A percentile compares a stretch with the other conserved stretches of the same genome.
phyloP scores from a whole-genome alignment of 495 filamentous ascomycete genomes.

The Aspergillus heteromorphus region DNA sequence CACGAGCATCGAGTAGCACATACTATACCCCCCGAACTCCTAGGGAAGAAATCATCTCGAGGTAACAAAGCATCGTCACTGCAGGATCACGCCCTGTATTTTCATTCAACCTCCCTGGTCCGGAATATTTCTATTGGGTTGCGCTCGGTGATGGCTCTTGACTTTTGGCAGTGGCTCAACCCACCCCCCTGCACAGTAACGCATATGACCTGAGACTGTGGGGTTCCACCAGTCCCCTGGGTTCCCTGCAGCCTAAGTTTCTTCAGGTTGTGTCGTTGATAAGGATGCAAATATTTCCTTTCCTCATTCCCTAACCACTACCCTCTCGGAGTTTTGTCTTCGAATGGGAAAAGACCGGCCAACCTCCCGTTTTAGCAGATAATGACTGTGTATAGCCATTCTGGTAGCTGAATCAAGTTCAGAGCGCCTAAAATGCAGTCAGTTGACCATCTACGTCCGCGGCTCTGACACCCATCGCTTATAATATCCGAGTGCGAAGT shows the following conservation, averaged over 20 bases:
- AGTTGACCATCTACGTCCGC: not conserved
- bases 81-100: not conserved
- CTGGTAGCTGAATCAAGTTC: not conserved
- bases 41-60: conserved; percentile 13
- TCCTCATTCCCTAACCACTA: not conserved
- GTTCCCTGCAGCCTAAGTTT: not conserved
- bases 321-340: not conserved
- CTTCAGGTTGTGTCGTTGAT: not conserved
- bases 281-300: not conserved
- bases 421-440: not conserved
- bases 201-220: not conserved
- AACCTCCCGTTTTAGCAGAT: not conserved
- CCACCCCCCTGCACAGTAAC: not conserved
- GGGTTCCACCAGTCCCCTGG: not conserved
- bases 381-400: not conserved
- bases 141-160: not conserved
- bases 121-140: not conserved
- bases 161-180: not conserved
- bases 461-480: not conserved
- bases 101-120: no score
- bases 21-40: conserved; percentile 19
- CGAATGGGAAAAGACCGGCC: not conserved
- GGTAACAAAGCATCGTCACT: not conserved
- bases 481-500: not conserved
- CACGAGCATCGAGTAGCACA: conserved; percentile 25